A percentile compares a stretch with the other conserved stretches of the same genome.
phyloP scores from a whole-genome alignment of 192 early-diverging fungal genomes.

The Dissophora globulifera region DNA sequence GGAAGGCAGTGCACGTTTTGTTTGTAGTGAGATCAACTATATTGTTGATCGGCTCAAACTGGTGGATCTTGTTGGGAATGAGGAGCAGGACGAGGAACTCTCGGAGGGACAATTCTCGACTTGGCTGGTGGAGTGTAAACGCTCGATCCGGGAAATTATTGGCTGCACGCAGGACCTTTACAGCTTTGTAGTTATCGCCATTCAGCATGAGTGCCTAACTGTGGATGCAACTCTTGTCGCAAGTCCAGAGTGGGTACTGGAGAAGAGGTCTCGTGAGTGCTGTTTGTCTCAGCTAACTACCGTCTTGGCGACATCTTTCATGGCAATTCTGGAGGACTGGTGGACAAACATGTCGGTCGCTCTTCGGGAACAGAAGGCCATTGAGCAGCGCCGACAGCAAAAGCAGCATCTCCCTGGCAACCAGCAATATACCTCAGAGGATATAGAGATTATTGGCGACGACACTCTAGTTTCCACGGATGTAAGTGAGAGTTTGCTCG shows the following conservation, averaged over 20 bases:
- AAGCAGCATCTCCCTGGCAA: background rate
- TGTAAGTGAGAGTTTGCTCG: no score
- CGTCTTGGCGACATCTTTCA: conserved; percentile 23
- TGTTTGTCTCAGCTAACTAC: conserved; percentile 30
- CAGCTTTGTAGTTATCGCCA: conserved; percentile 28
- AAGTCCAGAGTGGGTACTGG: conserved; percentile 31
- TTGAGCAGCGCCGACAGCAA: background rate
- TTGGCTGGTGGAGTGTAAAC: conserved; percentile 11
- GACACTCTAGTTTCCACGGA: background rate
- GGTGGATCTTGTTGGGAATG: conserved; percentile 1
- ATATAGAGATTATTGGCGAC: conserved; percentile 21
- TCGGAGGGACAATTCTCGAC: background rate
- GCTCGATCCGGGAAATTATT: conserved; percentile 28
- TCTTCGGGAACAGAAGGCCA: background rate
- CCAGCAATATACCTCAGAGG: background rate
- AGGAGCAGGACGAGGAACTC: background rate
- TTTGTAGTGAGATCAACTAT: conserved; percentile 29
- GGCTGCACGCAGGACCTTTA: conserved; percentile 20
- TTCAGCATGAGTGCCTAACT: conserved; percentile 40
- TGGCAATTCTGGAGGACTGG: conserved; percentile 43
- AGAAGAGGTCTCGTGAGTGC: conserved; percentile 42
- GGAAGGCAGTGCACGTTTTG: conserved; percentile 3
- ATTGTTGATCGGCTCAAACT: conserved; percentile 17
- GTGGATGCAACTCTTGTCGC: conserved; percentile 27
- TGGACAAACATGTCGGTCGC: conserved; percentile 38